Conservation (phyloP, 2,329 filamentous ascomycete genomes). For the Nemania sp. region DNA sequence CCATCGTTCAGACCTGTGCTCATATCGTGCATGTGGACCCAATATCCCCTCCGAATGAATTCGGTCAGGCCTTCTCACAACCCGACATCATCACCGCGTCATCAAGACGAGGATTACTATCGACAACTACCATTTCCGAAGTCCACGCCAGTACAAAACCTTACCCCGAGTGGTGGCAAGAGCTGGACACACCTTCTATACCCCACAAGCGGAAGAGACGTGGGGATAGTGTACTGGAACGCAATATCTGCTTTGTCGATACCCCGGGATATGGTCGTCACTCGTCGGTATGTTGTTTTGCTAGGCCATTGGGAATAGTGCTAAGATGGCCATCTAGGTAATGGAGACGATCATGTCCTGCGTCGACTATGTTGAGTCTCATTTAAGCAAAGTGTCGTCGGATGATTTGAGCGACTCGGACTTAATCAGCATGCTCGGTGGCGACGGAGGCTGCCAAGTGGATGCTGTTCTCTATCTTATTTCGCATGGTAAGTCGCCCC, state of each 20-base stretch:
- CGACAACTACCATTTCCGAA: constrained; percentile 67
- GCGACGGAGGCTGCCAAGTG: constrained; percentile 84
- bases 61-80: constrained; percentile 32
- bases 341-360: constrained; percentile 71
- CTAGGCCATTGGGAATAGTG: neutral
- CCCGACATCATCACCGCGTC: constrained; percentile 29
- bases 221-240: constrained; percentile 82
- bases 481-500: constrained; percentile 70
- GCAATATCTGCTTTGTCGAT: constrained; percentile 95
- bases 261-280: constrained; percentile 73
- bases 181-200: constrained; percentile 74
- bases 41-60: constrained; percentile 55
- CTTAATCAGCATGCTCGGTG: constrained; percentile 80
- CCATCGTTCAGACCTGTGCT: constrained; percentile 85
- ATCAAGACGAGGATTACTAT: constrained; percentile 45
- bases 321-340: constrained; percentile 47
- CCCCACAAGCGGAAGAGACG: constrained; percentile 75
- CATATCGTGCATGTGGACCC: constrained; percentile 95
- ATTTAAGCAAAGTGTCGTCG: constrained; percentile 72
- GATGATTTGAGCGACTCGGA: constrained; percentile 78
- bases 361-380: constrained; percentile 78
- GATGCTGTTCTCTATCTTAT: constrained; percentile 89
- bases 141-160: constrained; percentile 84
- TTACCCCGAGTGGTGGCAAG: constrained; percentile 90
- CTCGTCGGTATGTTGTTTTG: constrained; percentile 60